phyloP scores from a whole-genome alignment of 2,329 filamentous ascomycete species.

The Sclerotiophoma versabilis region DNA sequence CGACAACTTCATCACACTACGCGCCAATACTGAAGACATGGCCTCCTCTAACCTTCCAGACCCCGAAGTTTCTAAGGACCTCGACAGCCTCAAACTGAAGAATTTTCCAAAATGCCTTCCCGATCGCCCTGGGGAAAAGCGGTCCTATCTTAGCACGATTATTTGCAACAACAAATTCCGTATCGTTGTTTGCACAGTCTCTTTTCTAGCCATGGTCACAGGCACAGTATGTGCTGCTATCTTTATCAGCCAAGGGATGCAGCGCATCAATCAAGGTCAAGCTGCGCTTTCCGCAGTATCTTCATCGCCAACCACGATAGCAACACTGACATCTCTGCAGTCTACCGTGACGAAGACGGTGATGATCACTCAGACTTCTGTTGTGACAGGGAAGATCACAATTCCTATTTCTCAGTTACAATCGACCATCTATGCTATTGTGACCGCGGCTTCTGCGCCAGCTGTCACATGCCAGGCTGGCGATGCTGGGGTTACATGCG shows the following conservation, averaged over 20 bases:
- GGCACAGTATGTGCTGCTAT: not conserved
- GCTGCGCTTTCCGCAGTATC: not conserved
- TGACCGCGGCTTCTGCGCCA: not conserved
- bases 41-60: not conserved
- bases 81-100: not conserved
- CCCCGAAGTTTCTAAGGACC: not conserved
- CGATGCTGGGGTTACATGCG: not conserved
- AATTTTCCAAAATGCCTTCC: not conserved
- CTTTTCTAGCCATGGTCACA: not conserved
- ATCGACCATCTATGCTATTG: not conserved
- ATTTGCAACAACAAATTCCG: not conserved
- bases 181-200: not conserved
- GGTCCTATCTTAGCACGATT: not conserved
- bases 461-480: not conserved
- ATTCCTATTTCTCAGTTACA: not conserved
- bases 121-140: not conserved
- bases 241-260: not conserved
- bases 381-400: not conserved
- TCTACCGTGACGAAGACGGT: not conserved
- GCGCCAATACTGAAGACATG: not conserved
- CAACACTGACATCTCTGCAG: not conserved
- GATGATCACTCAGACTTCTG: slow-evolving; percentile 2
- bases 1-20: not conserved
- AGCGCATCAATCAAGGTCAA: not conserved
- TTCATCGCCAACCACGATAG: not conserved